Evolutionary conservation across 2,329 filamentous ascomycete species (phyloP), one percentile per base, ranked within the genome.

Genomic region (Aureobasidium subglaciale): DNA sequence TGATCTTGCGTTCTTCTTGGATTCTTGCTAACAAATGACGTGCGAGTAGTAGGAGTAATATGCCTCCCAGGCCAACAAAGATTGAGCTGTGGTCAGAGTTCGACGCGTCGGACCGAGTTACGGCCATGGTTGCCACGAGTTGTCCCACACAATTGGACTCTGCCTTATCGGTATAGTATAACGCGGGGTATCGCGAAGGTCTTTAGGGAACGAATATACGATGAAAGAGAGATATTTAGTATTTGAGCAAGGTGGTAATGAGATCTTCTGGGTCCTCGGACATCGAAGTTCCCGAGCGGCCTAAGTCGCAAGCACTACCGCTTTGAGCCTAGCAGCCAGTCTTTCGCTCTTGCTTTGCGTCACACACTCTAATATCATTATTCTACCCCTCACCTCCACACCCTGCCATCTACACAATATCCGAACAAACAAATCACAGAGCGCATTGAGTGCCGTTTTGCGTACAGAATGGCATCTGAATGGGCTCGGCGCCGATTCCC

Each of bases 401-500:
- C n/a, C n/a, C n/a, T n/a, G 13, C 20, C n/a, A 32, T 22, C 25
- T 7, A 40, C 35, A 20, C 16, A 25, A 11, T 10, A n/a, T 41
- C 11, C n/a, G 25, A 52, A 3, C 7, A n/a, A 24, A 52, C 35
- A 32, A 52, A 54, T 54, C 54, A 62, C 50, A 62, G 61, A 38
- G 65, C 68, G 55, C 78, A 78, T 35, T 75, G 75, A 40, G 74
- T 74, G 56, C 79, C 76, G 62, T 77, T 78, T 75, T 86, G 83
- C 27, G 82, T 82, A 69, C 87, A 90, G 70, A 79, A 89, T 20
- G 81, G 76, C 86, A 89, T 88, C 67, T 87, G 81, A 25, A 91
- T 79, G 4, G 84, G 81, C 56, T 78, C 78, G 1, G 85, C 84
- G 16, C 71, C 67, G 18, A 93, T 78, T 0, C 88, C 87, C 55